Evolutionary conservation across 2,329 filamentous ascomycete species (phyloP), one percentile per base, ranked within the genome.

Genomic region (Clarireedia monteithiana): DNA sequence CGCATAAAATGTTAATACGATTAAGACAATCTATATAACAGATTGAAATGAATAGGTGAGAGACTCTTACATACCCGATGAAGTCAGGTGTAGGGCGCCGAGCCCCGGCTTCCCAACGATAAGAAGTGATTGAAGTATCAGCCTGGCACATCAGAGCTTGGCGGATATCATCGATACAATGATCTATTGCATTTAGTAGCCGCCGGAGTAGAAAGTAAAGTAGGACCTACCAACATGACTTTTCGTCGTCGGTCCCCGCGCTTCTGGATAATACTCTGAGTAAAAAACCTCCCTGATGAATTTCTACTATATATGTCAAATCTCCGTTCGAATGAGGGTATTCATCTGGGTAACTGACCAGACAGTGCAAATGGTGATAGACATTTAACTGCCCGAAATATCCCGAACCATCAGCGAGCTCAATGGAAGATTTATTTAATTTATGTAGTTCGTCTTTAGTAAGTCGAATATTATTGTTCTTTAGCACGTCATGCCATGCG

Each of bases 341-440:
- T 6, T 9, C 5, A 12, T 4, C 10, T 7, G 17, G 4, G 5
- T 3, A 3, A 39, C 23, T 44, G 30, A 53, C 50, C n/a, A 53
- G 24, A 6, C 50, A 53, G 39, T 53, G 50, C 34, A 53, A 46
- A 26, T 53, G 50, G 47, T 53, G 50, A 48, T 53, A 53, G 14
- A 48, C 44, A 48, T 26, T 40, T 6, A 48, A 6, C 39, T 47
- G 20, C 4, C 30, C 42, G 26, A 47, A 53, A 24, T 53, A 53
- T n/a, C 50, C 50, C 24, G 50, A 53, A 2, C 42, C 39, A 36
- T 53, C 50, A 3, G 39, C 12, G 4, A 53, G 50, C 6, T 27
- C 24, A 6, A 53, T 24, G n/a, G 39, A n/a, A 12, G 40, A 34
- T 7, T 17, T 38, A 26, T 15, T 15, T 12, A 53, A 9, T 0